A percentile compares a stretch with the other conserved stretches of the same genome.
phyloP scores from a whole-genome alignment of 352 stramenopile species.

The Pelagophyceae sp. region DNA sequence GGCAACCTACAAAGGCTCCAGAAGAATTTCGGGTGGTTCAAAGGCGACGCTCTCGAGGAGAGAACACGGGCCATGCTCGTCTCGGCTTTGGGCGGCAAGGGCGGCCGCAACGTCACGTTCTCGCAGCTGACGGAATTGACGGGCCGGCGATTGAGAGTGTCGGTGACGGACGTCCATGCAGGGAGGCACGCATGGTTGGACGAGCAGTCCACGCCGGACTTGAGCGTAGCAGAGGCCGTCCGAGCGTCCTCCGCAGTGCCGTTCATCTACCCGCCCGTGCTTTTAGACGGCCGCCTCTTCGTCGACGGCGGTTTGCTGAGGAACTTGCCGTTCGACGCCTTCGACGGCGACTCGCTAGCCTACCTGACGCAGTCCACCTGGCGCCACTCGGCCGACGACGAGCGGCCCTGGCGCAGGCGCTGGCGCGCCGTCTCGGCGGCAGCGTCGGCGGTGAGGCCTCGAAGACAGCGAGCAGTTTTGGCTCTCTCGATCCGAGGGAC shows the following conservation, averaged over 20 bases:
- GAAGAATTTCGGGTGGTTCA: conserved; percentile 2
- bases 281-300: background rate
- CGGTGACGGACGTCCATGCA: background rate
- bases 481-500: background rate
- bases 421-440: no score
- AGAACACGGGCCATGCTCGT: background rate
- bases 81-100: background rate
- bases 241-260: background rate
- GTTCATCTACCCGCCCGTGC: background rate
- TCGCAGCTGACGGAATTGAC: background rate
- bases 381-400: background rate
- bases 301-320: conserved; percentile 3
- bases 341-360: background rate
- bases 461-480: background rate
- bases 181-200: conserved; percentile 4
- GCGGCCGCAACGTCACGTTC: background rate
- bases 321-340: conserved; percentile 2
- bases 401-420: background rate
- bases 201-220: background rate
- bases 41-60: background rate
- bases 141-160: background rate
- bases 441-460: no score
- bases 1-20: background rate
- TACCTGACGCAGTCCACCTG: background rate
- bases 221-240: background rate